Evolutionary conservation across 2,329 filamentous ascomycete species (phyloP), one percentile per base, ranked within the genome.

Genomic region (Reticulascus tulasneorum): DNA sequence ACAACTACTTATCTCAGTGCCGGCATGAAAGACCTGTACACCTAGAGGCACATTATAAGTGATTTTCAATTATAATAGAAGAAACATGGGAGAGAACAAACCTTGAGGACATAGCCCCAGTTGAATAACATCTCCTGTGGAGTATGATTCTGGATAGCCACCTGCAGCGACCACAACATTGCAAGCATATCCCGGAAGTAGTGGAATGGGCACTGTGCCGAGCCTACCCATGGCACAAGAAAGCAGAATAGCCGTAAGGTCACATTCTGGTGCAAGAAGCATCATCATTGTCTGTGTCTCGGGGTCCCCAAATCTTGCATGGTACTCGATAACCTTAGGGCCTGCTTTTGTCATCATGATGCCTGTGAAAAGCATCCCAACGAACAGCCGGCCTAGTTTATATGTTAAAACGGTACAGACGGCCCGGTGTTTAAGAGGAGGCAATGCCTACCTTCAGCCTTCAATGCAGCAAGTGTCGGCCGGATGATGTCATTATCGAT

Each of bases 131-230:
- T 85, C 36, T 87, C 89, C 67, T 94, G 95, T 34, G 77, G 73
- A 12, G 59, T 97, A 97, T 2, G 78, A 71, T 37, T 83, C 86
- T 6, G 93, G 93, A 58, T 98, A 98, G 4, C 93, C 93, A 16
- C 84, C 87, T 8, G 93, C 86, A 35, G 91, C 88, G 13, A 94
- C 83, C n/a, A 97, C 89, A 22, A 98, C 89, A 2, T 91, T 97
- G 18, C 88, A 85, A 45, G 88, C 89, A 54, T 84, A 93, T 44
- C 77, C 79, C 31, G 72, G 56, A 41, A 84, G 75, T 22, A 91
- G 65, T 44, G 80, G 79, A 48, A 94, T 67, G 6, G 75, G 65
- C 31, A 89, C 76, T 40, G 77, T 76, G 44, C 84, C 76, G 13
- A 97, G 74, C 54, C 79, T 84, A 24, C 84, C 82, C 33, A 84